Evolutionary conservation across 139 green algal genomes (phyloP).

Genomic region (Chlamydomonas sp.): DNA sequence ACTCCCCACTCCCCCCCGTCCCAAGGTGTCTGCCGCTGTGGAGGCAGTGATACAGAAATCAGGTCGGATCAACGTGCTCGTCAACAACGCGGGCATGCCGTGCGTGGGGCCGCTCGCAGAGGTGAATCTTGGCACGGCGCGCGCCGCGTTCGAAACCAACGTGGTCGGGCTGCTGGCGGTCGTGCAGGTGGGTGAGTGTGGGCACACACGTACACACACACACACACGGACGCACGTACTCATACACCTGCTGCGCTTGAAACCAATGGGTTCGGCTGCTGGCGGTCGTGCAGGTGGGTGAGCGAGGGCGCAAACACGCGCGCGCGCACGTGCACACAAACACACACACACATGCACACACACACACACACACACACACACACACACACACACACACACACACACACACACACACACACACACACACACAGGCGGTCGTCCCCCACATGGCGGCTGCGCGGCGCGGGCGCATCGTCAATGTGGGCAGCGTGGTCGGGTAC

Average conservation of each 20-base stretch:
- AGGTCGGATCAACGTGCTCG: slow-evolving; percentile 43
- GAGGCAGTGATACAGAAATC: slow-evolving; percentile 41
- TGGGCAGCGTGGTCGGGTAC: slow-evolving; percentile 26
- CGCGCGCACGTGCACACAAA: too few species aligned
- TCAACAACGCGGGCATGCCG: slow-evolving; percentile 47
- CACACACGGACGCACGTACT: too few species aligned
- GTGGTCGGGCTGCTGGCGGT: slow-evolving; percentile 3
- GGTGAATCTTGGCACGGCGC: not conserved
- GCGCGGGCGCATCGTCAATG: slow-evolving; percentile 28
- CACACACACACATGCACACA: too few species aligned
- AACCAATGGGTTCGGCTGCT: too few species aligned
- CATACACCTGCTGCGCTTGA: too few species aligned
- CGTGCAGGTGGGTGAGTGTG: too few species aligned
- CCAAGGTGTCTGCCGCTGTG: slow-evolving; percentile 35
- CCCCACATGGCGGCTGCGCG: slow-evolving; percentile 27
- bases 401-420: slow-evolving; percentile 4
- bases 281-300: too few species aligned
- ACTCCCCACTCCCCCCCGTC: too few species aligned
- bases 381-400: slow-evolving; percentile 5
- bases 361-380: too few species aligned
- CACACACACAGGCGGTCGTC: slow-evolving; percentile 26
- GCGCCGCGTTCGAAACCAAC: not conserved
- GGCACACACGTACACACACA: too few species aligned
- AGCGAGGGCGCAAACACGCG: too few species aligned
- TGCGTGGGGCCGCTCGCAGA: not conserved